Evolutionary conservation across 2,329 filamentous ascomycete species (phyloP), one percentile per base, ranked within the genome.

Genomic region (Fusarium beomiforme): DNA sequence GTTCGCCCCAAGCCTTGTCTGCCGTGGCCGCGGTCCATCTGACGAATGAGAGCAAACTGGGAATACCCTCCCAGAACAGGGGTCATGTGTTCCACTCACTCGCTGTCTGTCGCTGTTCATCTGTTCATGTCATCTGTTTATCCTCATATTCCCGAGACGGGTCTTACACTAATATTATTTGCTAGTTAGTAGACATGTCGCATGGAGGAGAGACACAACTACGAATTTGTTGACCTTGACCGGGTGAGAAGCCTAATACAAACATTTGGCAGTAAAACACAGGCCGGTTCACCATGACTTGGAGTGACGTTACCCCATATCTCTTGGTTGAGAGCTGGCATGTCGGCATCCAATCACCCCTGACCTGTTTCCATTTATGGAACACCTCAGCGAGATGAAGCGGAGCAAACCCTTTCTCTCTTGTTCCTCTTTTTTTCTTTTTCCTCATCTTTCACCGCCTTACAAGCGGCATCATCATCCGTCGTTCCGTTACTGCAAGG

Each of bases 241-340:
- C 26, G 43, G 56, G 62, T 39, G 23, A 68, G 53, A 24, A 43
- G 51, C 36, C 63, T 21, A 16, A 9, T n/a, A 8, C 33, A 31
- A 34, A 24, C 21, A 33, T 34, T 31, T 16, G n/a, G 23, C 23
- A 34, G 47, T 16, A 24, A n/a, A 14, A 23, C 49, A 34, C 47
- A 65, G 36, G 23, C 47, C 47, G 67, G 58, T 56, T 51, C 46
- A 29, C 47, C 62, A 67, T 70, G 62, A 70, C 67, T 64, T 70
- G 43, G 44, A 56, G 67, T 70, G 68, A 70, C 67, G 68, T 70
- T 70, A 67, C 68, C 62, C 68, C 68, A 70, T 70, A 70, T 63
- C 57, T 41, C 56, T 64, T 58, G 36, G 39, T 53, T 56, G 49
- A 63, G 64, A 68, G 64, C 66, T 69, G 66, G 58, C 51, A 68